Conservation (phyloP, 208 protist species). For the Leishmania guyanensis region DNA sequence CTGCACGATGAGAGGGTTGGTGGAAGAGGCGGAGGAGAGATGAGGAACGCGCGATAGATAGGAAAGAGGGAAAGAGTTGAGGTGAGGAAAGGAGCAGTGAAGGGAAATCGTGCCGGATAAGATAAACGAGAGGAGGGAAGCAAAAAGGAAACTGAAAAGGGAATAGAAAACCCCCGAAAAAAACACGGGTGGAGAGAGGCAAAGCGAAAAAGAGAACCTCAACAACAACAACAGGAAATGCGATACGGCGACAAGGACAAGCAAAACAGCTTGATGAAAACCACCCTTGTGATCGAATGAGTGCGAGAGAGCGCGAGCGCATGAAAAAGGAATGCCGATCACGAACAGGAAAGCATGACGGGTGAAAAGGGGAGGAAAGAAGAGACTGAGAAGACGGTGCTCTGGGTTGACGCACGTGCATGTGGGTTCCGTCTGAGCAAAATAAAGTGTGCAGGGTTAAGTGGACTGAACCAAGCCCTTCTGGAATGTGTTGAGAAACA, state of each 20-base stretch:
- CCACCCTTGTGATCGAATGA: not conserved
- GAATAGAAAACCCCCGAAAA: not conserved
- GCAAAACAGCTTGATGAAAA: not conserved
- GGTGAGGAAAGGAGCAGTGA: too few relatives aligned
- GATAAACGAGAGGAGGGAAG: not conserved
- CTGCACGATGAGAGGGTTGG: too few relatives aligned
- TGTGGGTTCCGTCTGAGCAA: not conserved
- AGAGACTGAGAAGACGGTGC: not conserved
- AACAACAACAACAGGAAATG: conserved; percentile 1
- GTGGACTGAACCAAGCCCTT: not conserved
- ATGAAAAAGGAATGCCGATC: not conserved
- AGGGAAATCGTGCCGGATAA: too few relatives aligned
- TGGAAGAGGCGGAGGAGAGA: not conserved
- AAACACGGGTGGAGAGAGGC: conserved; percentile 11
- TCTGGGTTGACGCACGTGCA: not conserved
- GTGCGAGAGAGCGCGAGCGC: not conserved
- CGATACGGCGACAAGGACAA: not conserved
- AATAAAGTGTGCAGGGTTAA: not conserved
- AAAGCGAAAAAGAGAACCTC: conserved; percentile 3
- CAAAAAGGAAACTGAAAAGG: not conserved
- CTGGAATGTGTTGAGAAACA: not conserved
- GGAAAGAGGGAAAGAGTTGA: not conserved
- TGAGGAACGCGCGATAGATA: not conserved
- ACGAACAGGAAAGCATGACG: not conserved
- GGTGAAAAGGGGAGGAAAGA: not conserved